Conservation (phyloP, 352 stramenopile genomes). For the Phytophthora pistaciae region DNA sequence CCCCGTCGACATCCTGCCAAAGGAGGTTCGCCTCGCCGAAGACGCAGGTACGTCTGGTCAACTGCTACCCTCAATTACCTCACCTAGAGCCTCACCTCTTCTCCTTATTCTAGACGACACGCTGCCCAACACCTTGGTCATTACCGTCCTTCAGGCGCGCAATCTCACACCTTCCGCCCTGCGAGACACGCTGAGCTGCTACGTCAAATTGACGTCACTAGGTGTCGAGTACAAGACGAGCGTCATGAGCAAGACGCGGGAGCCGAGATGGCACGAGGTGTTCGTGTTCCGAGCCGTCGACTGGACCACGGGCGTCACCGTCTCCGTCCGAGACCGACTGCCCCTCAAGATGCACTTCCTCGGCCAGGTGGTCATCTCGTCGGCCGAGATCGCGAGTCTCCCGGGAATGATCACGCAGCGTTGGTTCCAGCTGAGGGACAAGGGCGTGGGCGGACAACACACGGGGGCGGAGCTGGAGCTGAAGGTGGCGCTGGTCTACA, state of each 20-base stretch:
- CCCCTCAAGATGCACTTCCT: conserved; percentile 81
- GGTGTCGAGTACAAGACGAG: conserved; percentile 77
- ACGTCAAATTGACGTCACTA: conserved; percentile 77
- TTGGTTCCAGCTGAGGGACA: conserved; percentile 69
- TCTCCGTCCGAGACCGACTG: conserved; percentile 78
- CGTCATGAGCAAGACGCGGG: conserved; percentile 66
- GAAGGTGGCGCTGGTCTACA: conserved; percentile 77
- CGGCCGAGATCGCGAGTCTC: conserved; percentile 56
- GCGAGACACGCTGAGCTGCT: conserved; percentile 72
- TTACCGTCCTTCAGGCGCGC: conserved; percentile 76
- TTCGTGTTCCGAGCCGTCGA: conserved; percentile 79
- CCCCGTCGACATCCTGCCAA: conserved; percentile 67
- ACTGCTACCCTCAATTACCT: neutral
- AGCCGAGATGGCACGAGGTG: conserved; percentile 81
- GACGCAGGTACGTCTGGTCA: conserved; percentile 32
- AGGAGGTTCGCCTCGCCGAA: conserved; percentile 60
- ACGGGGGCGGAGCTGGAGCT: conserved; percentile 73
- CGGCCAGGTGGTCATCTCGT: conserved; percentile 67
- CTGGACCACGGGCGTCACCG: conserved; percentile 67
- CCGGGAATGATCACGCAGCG: conserved; percentile 69
- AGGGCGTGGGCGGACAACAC: conserved; percentile 34
- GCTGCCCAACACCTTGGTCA: conserved; percentile 74
- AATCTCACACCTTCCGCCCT: conserved; percentile 55
- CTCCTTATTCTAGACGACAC: conserved; percentile 48
- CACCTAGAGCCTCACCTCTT: no score